phyloP scores from a whole-genome alignment of 2,329 filamentous ascomycete species.

The Penicillium freii region DNA sequence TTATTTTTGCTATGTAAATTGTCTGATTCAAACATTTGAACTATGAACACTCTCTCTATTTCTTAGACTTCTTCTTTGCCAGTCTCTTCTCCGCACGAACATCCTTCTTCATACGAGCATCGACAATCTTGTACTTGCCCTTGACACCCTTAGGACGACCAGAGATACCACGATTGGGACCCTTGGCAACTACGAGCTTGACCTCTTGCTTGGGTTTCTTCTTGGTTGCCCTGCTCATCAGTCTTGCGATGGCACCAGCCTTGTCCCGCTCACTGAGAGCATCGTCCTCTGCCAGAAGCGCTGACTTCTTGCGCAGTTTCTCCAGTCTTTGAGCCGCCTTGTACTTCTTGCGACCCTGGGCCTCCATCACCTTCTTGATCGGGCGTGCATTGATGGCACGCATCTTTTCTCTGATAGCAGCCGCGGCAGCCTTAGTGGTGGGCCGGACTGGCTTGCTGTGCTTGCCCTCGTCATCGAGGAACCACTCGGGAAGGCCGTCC shows the following conservation, averaged over 20 bases:
- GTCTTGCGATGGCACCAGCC: constrained; percentile 73
- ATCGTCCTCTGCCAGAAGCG: constrained; percentile 82
- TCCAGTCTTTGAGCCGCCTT: constrained; percentile 87
- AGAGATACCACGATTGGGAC: constrained; percentile 78
- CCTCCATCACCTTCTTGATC: constrained; percentile 98
- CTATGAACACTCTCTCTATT: constrained; percentile 20
- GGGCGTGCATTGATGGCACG: constrained; percentile 90
- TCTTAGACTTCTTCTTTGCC: constrained; percentile 66
- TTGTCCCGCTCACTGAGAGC: constrained; percentile 96
- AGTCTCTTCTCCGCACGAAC: constrained; percentile 79
- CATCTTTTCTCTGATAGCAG: constrained; percentile 90
- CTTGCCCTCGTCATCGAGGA: constrained; percentile 82
- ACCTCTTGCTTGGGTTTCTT: constrained; percentile 82
- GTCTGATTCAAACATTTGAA: constrained; percentile 14
- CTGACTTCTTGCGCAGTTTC: constrained; percentile 97
- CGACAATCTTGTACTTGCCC: constrained; percentile 96
- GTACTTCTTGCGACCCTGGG: constrained; percentile 94
- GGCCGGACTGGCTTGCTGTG: constrained; percentile 84
- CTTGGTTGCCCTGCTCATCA: constrained; percentile 78
- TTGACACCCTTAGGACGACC: constrained; percentile 89
- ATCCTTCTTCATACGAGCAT: constrained; percentile 95
- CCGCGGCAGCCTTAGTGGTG: constrained; percentile 85
- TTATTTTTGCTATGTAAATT: constrained; percentile 17
- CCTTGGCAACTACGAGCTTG: constrained; percentile 84
- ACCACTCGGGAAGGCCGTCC: constrained; percentile 95